Base-by-base conservation (phyloP, 1,284 basidiomycete species). In the Xanthoconium separans region DNA sequence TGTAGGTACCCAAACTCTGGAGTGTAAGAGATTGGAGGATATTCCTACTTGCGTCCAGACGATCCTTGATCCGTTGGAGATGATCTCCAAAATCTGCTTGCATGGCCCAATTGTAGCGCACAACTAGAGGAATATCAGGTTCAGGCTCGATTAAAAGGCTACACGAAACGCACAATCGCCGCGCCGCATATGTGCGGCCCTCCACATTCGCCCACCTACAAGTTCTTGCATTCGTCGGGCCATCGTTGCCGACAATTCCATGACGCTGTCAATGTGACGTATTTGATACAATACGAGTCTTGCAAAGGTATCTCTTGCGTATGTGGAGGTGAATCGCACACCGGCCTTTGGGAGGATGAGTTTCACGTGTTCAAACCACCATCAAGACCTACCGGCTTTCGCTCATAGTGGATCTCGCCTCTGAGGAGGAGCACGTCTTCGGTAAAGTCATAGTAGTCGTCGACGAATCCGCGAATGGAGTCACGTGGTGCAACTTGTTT, bases 111-210 rank as follows among this genome's bases (percentile, higher is more conserved):
- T 70, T 58, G 29, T 63, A 61, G 30, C 66, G 69, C 37, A 70
- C 58, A 20, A 72, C 69, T 72, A 24, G 3, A 31, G 30, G 40
- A 12, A 22, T 9, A 61, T 62, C n/a, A 75, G 54, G 20, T 49
- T 22, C 12, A 62, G 56, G 44, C 64, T 64, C 13, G 11, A 63
- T 49, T 3, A 65, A 34, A 2, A 58, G 55, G 7, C 60, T 41
- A 49, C 33, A 40, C 5, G 9, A 33, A 33, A 60, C 71, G 64
- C 46, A 73, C 71, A 80, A 50, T 78, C 77, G 30, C 78, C 79
- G 12, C 77, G 70, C 12, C 77, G 72, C 76, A 80, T 77, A 42
- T 79, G 77, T 8, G 71, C 75, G 13, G 67, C 72, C 64, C 77
- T 69, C 78, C 79, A 80, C 62, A 72, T 70, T 15, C 76, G 63